Evolutionary conservation across 768 basidiomycete species (phyloP).

Genomic region (Pleurotus pulmonarius): DNA sequence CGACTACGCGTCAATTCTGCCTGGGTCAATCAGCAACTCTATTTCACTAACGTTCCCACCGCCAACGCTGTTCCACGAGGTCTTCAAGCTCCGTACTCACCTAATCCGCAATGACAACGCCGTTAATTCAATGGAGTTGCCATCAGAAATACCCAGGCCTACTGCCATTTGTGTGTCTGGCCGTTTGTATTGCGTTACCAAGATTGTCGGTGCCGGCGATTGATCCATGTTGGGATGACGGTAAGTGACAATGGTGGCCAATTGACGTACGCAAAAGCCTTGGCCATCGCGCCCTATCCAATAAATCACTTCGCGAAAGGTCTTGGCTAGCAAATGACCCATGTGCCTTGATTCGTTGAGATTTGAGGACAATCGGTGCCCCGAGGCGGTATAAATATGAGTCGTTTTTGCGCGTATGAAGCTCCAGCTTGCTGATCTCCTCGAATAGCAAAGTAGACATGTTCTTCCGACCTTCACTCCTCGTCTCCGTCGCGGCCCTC

Average conservation of each 20-base stretch:
- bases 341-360: background rate
- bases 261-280: background rate
- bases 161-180: too few relatives aligned
- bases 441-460: background rate
- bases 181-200: background rate
- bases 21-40: constrained; percentile 4
- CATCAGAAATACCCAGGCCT: background rate
- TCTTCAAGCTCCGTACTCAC: background rate
- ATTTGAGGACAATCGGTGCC: background rate
- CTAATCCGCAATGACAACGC: background rate
- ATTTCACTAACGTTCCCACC: background rate
- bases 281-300: background rate
- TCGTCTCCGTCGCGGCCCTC: constrained; percentile 22
- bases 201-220: background rate
- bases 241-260: background rate
- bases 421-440: too few relatives aligned
- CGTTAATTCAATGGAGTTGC: background rate
- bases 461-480: constrained; percentile 1
- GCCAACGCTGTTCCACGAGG: constrained; percentile 1
- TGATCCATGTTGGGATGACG: background rate
- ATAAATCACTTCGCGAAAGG: background rate
- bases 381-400: background rate
- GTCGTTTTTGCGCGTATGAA: background rate
- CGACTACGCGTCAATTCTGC: background rate
- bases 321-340: background rate